Percentiles rank a stretch among this genome's conserved stretches.
phyloP scores from a whole-genome alignment of 371 early-diverging fungal genomes.

The Ecytonucleospora hepatopenaei region DNA sequence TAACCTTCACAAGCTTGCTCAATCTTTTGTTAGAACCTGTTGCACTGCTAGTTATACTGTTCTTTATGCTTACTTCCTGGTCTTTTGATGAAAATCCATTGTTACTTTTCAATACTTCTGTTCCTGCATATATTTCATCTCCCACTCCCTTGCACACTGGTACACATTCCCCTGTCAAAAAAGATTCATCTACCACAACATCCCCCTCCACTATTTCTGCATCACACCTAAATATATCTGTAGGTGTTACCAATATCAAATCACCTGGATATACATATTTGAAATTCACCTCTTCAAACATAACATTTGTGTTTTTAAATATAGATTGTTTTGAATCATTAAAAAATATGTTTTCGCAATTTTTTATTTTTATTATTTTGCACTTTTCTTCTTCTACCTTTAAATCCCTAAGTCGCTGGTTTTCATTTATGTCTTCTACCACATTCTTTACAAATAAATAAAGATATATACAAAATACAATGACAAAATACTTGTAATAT shows the following conservation, averaged over 20 bases:
- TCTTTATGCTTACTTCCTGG: neutral
- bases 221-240: constrained; percentile 70
- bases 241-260: constrained; percentile 34
- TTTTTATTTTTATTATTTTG: neutral
- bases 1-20: constrained; percentile 20
- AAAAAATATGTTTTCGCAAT: neutral
- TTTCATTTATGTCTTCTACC: constrained; percentile 34
- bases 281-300: constrained; percentile 16
- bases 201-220: constrained; percentile 79
- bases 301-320: neutral
- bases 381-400: too few relatives aligned
- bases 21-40: neutral
- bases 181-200: constrained; percentile 88
- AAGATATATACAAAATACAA: constrained; percentile 26
- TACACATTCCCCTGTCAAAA: constrained; percentile 90
- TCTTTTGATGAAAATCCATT: constrained; percentile 2
- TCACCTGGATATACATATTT: constrained; percentile 47
- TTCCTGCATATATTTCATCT: constrained; percentile 34
- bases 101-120: constrained; percentile 32
- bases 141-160: constrained; percentile 66
- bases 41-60: neutral
- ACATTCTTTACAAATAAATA: constrained; percentile 40
- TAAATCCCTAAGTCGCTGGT: constrained; percentile 25
- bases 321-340: neutral
- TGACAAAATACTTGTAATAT: constrained; percentile 24